Conservation (phyloP, 257 asterid genomes). For the Capsicum baccatum region DNA sequence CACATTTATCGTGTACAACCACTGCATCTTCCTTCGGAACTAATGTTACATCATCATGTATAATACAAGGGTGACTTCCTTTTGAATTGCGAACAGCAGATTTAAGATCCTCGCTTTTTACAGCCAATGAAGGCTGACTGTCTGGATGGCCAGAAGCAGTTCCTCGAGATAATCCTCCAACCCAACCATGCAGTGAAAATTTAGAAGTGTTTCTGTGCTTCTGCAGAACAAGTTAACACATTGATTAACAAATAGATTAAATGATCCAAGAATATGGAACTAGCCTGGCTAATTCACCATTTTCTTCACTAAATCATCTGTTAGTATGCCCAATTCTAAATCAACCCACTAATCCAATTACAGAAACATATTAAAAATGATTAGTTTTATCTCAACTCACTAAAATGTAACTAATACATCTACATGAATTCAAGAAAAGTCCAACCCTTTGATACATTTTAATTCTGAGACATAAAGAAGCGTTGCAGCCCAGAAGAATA, state of each 20-base stretch:
- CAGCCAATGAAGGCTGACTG: constrained; percentile 40
- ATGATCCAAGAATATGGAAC: constrained; percentile 7
- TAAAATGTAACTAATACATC: neutral
- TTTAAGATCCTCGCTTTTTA: constrained; percentile 41
- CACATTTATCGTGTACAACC: constrained; percentile 48
- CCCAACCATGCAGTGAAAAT: constrained; percentile 68
- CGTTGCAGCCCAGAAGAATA: neutral
- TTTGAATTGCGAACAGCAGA: constrained; percentile 42
- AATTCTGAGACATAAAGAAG: neutral
- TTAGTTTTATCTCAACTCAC: neutral
- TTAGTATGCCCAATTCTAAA: neutral
- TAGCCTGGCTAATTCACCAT: neutral
- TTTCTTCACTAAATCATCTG: neutral
- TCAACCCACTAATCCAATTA: neutral
- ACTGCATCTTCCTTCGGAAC: constrained; percentile 45
- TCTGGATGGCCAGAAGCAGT: constrained; percentile 48
- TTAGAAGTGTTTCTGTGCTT: constrained; percentile 85
- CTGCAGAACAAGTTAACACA: constrained; percentile 51
- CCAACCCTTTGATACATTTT: neutral
- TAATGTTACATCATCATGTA: constrained; percentile 38
- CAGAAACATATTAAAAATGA: constrained; percentile 20
- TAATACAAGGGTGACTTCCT: constrained; percentile 42
- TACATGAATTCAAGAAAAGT: constrained; percentile 21
- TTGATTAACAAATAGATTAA: constrained; percentile 6
- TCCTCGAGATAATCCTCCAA: constrained; percentile 62